Conservation (phyloP, 345 rosid genomes). For the Geranium brycei region DNA sequence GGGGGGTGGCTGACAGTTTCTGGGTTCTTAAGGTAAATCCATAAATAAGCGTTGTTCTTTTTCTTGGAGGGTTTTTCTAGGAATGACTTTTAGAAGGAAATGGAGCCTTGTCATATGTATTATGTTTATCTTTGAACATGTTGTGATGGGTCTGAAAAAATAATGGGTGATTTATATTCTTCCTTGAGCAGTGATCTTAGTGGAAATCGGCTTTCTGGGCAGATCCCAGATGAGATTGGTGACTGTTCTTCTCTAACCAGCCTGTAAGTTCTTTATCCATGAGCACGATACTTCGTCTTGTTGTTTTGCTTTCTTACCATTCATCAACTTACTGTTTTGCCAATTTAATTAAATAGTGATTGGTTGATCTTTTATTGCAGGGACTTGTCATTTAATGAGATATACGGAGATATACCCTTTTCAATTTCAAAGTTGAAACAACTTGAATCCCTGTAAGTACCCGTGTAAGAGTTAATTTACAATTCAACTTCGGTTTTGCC, state of each 20-base stretch:
- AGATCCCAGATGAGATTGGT: slow-evolving; percentile 96
- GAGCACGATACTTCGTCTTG: background rate
- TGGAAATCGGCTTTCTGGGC: slow-evolving; percentile 72
- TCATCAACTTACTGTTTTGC: too few species aligned
- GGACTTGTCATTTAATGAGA: slow-evolving; percentile 74
- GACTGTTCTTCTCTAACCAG: slow-evolving; percentile 63
- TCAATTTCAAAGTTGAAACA: slow-evolving; percentile 81
- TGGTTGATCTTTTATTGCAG: slow-evolving; percentile 20
- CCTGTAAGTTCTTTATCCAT: slow-evolving; percentile 40
- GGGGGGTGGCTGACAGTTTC: too few species aligned
- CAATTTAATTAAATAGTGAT: background rate
- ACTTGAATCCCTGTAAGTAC: slow-evolving; percentile 60
- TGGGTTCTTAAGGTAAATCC: too few species aligned
- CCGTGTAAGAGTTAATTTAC: slow-evolving; percentile 1
- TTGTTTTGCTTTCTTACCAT: background rate
- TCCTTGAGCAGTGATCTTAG: slow-evolving; percentile 47
- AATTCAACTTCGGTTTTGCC: too few species aligned
- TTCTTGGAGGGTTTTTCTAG: too few species aligned
- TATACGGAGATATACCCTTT: slow-evolving; percentile 87
- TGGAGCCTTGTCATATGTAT: too few species aligned
- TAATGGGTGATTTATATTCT: slow-evolving; percentile 5
- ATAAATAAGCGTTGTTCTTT: too few species aligned
- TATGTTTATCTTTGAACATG: background rate
- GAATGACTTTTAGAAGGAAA: too few species aligned
- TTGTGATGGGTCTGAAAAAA: background rate